Evolutionary conservation across 805 yeast species (phyloP), one percentile per base, ranked within the genome.

Genomic region (Candida arabinofermentans): DNA sequence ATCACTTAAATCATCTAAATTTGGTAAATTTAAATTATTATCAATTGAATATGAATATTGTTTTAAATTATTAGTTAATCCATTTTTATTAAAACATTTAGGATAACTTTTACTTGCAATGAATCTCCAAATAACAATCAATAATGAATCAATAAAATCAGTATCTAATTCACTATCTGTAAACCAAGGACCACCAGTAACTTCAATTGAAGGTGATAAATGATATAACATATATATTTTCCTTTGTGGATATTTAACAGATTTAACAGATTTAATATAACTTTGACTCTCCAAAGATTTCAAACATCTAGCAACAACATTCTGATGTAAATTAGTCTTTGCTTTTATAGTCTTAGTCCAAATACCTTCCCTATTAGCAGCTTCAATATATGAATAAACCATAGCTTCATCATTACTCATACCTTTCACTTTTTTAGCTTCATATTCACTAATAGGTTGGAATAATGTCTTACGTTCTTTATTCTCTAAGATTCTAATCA

Each of bases 171-270:
- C 98, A 27, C 90, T 81, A 59, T 93, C 99, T 0, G 97, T 89
- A 59, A 90, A 93, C 99, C 99, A 93, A 4, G 98, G 98, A 5
- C 99, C 99, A 49, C 99, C 99, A 0, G 98, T 93, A 29, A 93
- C 93, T 51, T 91, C 98, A 24, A 87, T 82, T 3, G 95, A 84
- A 5, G 99, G 99, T 59, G 89, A 96, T 50, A 93, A 69, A 57
- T 87, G 82, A 60, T 90, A 91, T 40, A 93, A 72, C 98, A 93
- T 93, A 64, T 91, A 95, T 26, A 93, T 91, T 58, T 93, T 93
- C 50, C 99, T 75, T 1, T 97, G 91, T 12, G 98, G 97, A 62
- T 77, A 61, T 44, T 86, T 91, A 24, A 93, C 98, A 19, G 87
- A 79, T 59, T 93, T 91, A 58, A 93, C 88, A 46, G 86, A 75